Base-by-base conservation (phyloP, 306 rosid species). In the Cyamopsis tetragonoloba region DNA sequence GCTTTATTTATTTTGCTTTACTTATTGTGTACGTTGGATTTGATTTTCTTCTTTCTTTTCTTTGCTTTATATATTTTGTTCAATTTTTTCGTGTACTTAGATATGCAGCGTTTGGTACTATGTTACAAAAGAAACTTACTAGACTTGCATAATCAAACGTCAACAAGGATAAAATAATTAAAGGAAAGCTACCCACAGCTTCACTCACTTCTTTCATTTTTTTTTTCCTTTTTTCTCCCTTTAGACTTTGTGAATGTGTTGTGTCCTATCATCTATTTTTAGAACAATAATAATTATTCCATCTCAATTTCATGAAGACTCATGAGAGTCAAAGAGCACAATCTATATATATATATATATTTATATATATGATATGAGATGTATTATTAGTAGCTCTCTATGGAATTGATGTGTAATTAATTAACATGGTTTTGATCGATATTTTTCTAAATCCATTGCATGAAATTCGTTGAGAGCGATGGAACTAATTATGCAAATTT, bases 1-100 rank as follows among this genome's bases (percentile, higher is more conserved):
- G 87, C 91, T 88, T 88, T n/a, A n/a, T n/a, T n/a, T n/a, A n/a
- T n/a, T n/a, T 85, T 81, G 74, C 89, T 83, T 83, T 88, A 55
- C 81, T 71, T n/a, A n/a, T n/a, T 74, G 77, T 75, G 50, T n/a
- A n/a, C n/a, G n/a, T n/a, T n/a, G n/a, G n/a, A n/a, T 70, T 74
- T 61, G 81, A 54, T 76, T 70, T 62, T 75, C 81, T 57, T 75
- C 75, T 68, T 43, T 75, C 77, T 80, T 73, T 72, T 78, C 60
- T 50, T 79, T 72, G 58, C 31, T 70, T 73, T 72, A 51, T 59
- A 42, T 30, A 62, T 72, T 77, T 72, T 62, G 56, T 63, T n/a
- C 61, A 62, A 70, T 56, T 66, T 60, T 74, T 31, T 49, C 4
- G 6, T 28, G n/a, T n/a, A n/a, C 75, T 34, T 31, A 57, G 74